These are phyloP conservation scores for Aureobasidium lini DNA, from an alignment of 2,329 filamentous ascomycete genomes.

Conservation along the genomic window DNA sequence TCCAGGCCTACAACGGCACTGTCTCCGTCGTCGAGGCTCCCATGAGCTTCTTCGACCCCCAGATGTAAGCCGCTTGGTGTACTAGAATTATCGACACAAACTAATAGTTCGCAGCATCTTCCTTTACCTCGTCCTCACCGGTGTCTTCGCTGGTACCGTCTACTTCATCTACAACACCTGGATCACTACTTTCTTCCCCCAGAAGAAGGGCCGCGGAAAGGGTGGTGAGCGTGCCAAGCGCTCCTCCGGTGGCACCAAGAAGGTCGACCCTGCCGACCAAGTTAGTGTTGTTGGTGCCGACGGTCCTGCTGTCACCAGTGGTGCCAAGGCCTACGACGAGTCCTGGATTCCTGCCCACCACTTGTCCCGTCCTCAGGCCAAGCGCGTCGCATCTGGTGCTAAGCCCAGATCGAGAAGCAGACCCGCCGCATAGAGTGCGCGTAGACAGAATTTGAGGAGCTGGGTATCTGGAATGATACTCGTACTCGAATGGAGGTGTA, in stretches of 20 bases:
- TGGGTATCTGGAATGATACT: background rate
- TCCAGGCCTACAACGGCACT: slow-evolving; percentile 72
- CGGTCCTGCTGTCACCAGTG: slow-evolving; percentile 59
- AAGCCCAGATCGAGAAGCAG: slow-evolving; percentile 27
- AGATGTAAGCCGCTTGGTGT: slow-evolving; percentile 62
- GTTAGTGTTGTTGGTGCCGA: slow-evolving; percentile 61
- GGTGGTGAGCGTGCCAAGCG: slow-evolving; percentile 59
- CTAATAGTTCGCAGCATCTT: slow-evolving; percentile 62
- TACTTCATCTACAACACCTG: slow-evolving; percentile 99
- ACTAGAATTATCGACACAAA: background rate
- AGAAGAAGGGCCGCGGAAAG: slow-evolving; percentile 57
- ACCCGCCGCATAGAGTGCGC: slow-evolving; percentile 6
- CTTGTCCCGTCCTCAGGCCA: slow-evolving; percentile 72
- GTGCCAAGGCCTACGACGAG: slow-evolving; percentile 74
- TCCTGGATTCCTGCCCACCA: slow-evolving; percentile 90
- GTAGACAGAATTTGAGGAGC: background rate
- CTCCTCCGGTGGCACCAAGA: slow-evolving; percentile 57
- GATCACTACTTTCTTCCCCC: slow-evolving; percentile 92
- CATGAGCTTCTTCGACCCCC: slow-evolving; percentile 85
- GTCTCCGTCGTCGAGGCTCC: slow-evolving; percentile 85
- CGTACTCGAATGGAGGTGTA: background rate
- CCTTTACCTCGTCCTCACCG: slow-evolving; percentile 85
- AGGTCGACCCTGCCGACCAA: slow-evolving; percentile 54
- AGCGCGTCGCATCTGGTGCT: slow-evolving; percentile 48
- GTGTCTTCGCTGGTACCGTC: slow-evolving; percentile 67